phyloP scores from a whole-genome alignment of 1,284 basidiomycete species.

The Peniophora sp. region DNA sequence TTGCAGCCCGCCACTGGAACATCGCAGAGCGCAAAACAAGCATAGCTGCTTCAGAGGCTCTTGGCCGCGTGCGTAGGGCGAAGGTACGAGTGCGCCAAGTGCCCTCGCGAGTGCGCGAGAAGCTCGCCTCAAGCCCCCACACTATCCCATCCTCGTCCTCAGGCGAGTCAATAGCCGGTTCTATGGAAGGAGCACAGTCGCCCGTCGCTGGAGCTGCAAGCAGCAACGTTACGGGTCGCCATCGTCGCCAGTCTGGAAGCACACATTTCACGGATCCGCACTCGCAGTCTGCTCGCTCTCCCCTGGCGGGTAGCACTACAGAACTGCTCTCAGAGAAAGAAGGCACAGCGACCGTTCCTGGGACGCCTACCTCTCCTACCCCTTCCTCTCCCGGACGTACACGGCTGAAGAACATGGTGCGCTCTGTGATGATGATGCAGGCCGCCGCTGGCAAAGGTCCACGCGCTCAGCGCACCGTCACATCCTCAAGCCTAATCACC shows the following conservation, averaged over 20 bases:
- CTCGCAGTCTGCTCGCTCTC: slow-evolving; percentile 13
- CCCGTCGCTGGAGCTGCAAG: too few relatives aligned
- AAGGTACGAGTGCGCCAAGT: too few relatives aligned
- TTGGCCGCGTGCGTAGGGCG: too few relatives aligned
- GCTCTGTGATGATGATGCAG: slow-evolving; percentile 40
- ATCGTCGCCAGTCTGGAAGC: background rate
- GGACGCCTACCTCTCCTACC: slow-evolving; percentile 9
- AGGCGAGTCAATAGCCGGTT: too few relatives aligned
- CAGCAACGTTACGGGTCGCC: background rate
- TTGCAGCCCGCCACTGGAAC: slow-evolving; percentile 6
- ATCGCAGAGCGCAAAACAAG: too few relatives aligned
- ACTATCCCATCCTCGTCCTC: too few relatives aligned
- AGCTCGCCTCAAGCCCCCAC: too few relatives aligned
- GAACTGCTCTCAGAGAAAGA: slow-evolving; percentile 16
- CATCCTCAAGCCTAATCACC: slow-evolving; percentile 21
- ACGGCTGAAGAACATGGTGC: slow-evolving; percentile 35
- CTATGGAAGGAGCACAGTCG: too few relatives aligned
- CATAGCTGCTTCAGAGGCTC: too few relatives aligned
- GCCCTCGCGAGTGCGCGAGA: too few relatives aligned
- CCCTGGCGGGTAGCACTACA: slow-evolving; percentile 15
- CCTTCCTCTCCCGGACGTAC: slow-evolving; percentile 18
- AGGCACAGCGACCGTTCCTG: slow-evolving; percentile 7
- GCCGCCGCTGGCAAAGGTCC: slow-evolving; percentile 17
- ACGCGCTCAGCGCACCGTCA: slow-evolving; percentile 24
- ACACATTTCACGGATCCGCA: background rate